Evolutionary conservation across 345 rosid genomes (phyloP).

Genomic region (Isatis tinctoria): DNA sequence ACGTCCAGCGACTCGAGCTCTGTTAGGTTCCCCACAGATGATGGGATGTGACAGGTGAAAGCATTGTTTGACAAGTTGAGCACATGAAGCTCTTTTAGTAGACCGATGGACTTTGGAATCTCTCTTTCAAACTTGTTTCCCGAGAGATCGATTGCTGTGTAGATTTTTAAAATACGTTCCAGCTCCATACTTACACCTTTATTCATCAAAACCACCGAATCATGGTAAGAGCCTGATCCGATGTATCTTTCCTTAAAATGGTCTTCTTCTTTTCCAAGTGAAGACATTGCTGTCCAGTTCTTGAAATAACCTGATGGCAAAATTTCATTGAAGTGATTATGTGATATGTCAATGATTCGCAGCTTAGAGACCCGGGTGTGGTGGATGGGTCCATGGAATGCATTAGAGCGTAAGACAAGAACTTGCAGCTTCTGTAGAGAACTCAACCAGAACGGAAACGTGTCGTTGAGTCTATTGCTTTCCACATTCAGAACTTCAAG

Average conservation of each 20-base stretch:
- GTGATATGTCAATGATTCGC: not conserved
- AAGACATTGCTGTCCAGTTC: not conserved
- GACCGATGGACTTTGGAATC: not conserved
- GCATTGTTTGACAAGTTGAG: not conserved
- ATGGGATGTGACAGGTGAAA: not conserved
- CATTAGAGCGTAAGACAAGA: not conserved
- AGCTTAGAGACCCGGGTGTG: not conserved
- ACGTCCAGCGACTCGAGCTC: not conserved
- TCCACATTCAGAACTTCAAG: not conserved
- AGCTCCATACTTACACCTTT: not conserved
- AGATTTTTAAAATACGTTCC: not conserved
- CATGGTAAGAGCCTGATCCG: not conserved
- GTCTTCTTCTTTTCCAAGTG: not conserved
- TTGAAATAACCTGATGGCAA: not conserved
- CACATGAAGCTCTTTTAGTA: not conserved
- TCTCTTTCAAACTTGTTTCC: not conserved
- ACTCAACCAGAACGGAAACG: not conserved
- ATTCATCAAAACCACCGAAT: not conserved
- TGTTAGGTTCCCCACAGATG: not conserved
- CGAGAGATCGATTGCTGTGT: not conserved
- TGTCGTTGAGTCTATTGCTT: not conserved
- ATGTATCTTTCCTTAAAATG: not conserved
- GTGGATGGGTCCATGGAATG: not conserved
- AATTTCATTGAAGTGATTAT: not conserved
- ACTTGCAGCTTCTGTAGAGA: not conserved